A percentile compares a stretch with the other conserved stretches of the same genome.
phyloP scores from a whole-genome alignment of 2,329 filamentous ascomycete genomes.

The Rhexocercosporidium sp. region DNA sequence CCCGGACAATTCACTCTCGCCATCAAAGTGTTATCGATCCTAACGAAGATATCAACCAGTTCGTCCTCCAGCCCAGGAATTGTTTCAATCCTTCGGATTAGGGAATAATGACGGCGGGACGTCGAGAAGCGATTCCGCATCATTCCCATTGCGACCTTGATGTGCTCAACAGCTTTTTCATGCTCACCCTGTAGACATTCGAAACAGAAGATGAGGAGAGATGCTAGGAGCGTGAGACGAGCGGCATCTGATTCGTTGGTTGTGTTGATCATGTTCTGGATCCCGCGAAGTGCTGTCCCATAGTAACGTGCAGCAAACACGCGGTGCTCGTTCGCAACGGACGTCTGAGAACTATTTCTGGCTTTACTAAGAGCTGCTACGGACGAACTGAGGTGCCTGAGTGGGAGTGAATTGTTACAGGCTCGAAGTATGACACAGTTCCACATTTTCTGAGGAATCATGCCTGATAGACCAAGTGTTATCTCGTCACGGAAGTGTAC shows the following conservation, averaged over 20 bases:
- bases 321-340: slow-evolving; percentile 22
- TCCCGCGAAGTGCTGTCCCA: slow-evolving; percentile 27
- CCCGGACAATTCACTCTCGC: slow-evolving; percentile 13
- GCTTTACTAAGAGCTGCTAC: slow-evolving; percentile 33
- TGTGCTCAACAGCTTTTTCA: neutral
- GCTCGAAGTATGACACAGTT: slow-evolving; percentile 29
- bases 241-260: slow-evolving; percentile 22
- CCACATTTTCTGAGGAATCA: slow-evolving; percentile 24
- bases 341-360: slow-evolving; percentile 3
- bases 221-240: slow-evolving; percentile 29
- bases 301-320: slow-evolving; percentile 31
- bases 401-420: slow-evolving; percentile 24
- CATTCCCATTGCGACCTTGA: slow-evolving; percentile 21
- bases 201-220: slow-evolving; percentile 11
- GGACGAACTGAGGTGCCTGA: slow-evolving; percentile 26
- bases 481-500: slow-evolving; percentile 30
- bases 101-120: neutral
- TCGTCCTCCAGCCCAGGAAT: slow-evolving; percentile 30
- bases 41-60: slow-evolving; percentile 30
- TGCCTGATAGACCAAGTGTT: slow-evolving; percentile 26
- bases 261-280: slow-evolving; percentile 20
- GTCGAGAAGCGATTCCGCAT: slow-evolving; percentile 25
- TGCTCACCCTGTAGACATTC: neutral
- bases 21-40: slow-evolving; percentile 27
- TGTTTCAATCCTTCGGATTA: neutral